Evolutionary conservation across 371 early-diverging fungal genomes (phyloP), one percentile per base, ranked within the genome.

Genomic region (Parasitella parasitica): DNA sequence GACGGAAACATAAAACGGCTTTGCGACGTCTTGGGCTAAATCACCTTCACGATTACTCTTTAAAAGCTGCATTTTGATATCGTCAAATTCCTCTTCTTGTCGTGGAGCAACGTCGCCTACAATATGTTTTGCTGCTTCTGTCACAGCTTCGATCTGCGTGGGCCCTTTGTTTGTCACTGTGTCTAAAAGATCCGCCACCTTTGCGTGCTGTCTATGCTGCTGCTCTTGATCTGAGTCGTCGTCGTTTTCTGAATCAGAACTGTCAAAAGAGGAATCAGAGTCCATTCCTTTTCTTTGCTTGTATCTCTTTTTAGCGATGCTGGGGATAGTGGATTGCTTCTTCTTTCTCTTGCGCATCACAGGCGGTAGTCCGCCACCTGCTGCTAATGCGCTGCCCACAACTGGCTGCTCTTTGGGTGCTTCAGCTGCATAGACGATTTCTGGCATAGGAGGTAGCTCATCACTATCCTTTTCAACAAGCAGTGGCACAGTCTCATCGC

Each of bases 1-100:
- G 7, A 97, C 92, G 15, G 83, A 75, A 4, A 96, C 92, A 70
- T 89, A 93, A 71, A 90, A 94, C 2, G 91, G 86, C 71, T 73
- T 80, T 4, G 70, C 71, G 13, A 52, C 52, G 59, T 80, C 81
- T 8, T 68, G 51, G 38, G 69, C 70, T 13, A 80, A 54, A 59
- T 82, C 82, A 37, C 82, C 79, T 56, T 72, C 79, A 18, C 61
- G 67, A 38, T 77, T 67, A 8, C 67, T 66, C 58, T 74, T 71
- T 28, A 82, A 43, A 1, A 82, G 32, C 22, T 75, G 66, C 7
- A 59, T 35, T 37, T 77, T 77, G 41, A 82, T 61, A 27, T 77
- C 77, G 50, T 82, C 82, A 15, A 64, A 66, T 48, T 82, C 82
- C 39, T 71, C 77, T 27, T 75, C 65, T 15, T 58, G 28, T 41